Evolutionary conservation across 768 basidiomycete species (phyloP), one percentile per base, ranked within the genome.

Genomic region (Psilocybe cubensis): DNA sequence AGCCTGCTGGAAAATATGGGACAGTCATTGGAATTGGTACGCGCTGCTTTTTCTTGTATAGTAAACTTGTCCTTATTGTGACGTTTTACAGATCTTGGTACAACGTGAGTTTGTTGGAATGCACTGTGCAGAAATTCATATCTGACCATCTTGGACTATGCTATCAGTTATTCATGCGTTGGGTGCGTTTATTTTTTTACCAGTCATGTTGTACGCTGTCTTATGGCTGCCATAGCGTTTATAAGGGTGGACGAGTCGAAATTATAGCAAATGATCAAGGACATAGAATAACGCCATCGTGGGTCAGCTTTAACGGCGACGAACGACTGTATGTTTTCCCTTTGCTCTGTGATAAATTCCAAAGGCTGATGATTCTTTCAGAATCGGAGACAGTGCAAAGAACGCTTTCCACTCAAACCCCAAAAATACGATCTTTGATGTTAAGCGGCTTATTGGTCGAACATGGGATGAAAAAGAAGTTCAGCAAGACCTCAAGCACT

Each of bases 351-450:
- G 5, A 12, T 24, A 28, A 24, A 20, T 43, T 27, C 55, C 25
- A 55, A 45, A n/a, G 44, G 28, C 8, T 12, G 3, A n/a, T n/a
- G n/a, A n/a, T n/a, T 1, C 4, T 66, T 41, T 6, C 28, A 72
- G 69, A 43, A 67, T 98, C 65, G 96, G 96, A 64, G 96, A 98
- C 70, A 83, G 87, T 52, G 96, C 96, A 20, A 98, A 98, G 79
- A 96, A 97, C 67, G 93, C 93, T 20, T 93, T 87, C 76, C 87
- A 92, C 71, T 80, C 89, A 29, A 93, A 98, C 74, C 94, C 96
- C n/a, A 67, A 82, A 65, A 98, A 98, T 75, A 97, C 94, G 5
- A 88, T 96, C 53, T 97, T 96, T 66, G 94, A 96, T 74, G 93
- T 94, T 46, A 98, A 96, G 69, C 92, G 94, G 72, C 84, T 96